Conservation (phyloP, 148 eudicot species). For the Spergularia marina region DNA sequence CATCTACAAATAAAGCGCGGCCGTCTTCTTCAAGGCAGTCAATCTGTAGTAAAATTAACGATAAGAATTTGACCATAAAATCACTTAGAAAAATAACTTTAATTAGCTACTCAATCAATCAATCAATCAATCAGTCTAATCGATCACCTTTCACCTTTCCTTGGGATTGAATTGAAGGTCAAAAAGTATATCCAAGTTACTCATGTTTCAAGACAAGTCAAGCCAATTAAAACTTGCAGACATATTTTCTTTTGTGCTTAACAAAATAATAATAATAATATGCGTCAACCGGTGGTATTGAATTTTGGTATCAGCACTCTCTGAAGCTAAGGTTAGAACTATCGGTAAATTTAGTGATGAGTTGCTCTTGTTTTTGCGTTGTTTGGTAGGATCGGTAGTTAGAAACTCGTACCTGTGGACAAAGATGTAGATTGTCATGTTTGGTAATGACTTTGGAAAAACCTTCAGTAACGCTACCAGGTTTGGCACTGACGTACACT, state of each 20-base stretch:
- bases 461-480: slow-evolving; percentile 51
- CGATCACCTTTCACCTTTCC: not conserved
- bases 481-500: slow-evolving; percentile 56
- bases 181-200: slow-evolving; percentile 7
- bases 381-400: too few species aligned
- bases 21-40: slow-evolving; percentile 60
- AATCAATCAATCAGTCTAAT: not conserved
- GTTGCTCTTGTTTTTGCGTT: too few species aligned
- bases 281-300: too few species aligned
- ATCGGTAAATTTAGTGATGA: too few species aligned
- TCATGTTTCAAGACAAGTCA: slow-evolving; percentile 17
- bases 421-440: slow-evolving; percentile 49
- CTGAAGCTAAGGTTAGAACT: too few species aligned
- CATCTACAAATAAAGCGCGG: slow-evolving; percentile 50
- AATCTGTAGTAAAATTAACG: slow-evolving; percentile 39
- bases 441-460: slow-evolving; percentile 60
- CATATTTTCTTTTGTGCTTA: not conserved
- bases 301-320: too few species aligned
- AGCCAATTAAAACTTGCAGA: not conserved
- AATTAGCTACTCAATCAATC: not conserved
- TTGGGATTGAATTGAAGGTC: not conserved
- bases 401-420: slow-evolving; percentile 42
- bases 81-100: not conserved
- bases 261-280: too few species aligned
- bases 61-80: not conserved